A percentile compares a stretch with the other conserved stretches of the same genome.
Conservation (phyloP, 2,329 filamentous ascomycete species). For the Microcera coccophila region DNA sequence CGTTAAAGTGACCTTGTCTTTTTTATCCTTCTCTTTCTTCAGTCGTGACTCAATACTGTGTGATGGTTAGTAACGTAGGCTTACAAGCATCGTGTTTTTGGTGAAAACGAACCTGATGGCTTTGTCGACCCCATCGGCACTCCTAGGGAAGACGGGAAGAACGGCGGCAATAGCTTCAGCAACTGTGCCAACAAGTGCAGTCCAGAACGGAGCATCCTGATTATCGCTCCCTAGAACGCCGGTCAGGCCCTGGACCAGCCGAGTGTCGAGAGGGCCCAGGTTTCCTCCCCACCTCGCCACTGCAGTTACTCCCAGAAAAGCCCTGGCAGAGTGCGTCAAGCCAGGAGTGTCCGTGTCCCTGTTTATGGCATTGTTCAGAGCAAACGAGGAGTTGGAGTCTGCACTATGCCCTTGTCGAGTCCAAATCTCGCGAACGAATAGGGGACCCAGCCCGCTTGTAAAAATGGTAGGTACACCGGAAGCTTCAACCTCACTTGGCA, state of each 20-base stretch:
- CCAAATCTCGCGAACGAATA: conserved; percentile 53
- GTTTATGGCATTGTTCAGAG: conserved; percentile 68
- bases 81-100: background rate
- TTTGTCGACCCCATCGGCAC: conserved; percentile 31
- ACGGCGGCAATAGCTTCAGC: conserved; percentile 42
- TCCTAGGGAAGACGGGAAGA: conserved; percentile 40
- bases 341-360: conserved; percentile 68
- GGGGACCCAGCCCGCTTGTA: conserved; percentile 37
- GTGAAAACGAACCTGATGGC: conserved; percentile 38
- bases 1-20: conserved; percentile 34
- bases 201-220: conserved; percentile 47
- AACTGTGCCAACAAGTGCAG: conserved; percentile 49
- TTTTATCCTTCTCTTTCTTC: conserved; percentile 32
- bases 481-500: conserved; percentile 39
- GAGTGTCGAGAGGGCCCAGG: conserved; percentile 45
- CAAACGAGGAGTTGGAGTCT: conserved; percentile 59
- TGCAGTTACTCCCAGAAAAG: conserved; percentile 65
- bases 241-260: conserved; percentile 41
- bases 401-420: conserved; percentile 44
- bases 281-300: conserved; percentile 71
- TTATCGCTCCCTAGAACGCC: conserved; percentile 38
- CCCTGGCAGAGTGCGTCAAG: conserved; percentile 67
- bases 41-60: conserved; percentile 30
- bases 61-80: conserved; percentile 18
- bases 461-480: conserved; percentile 40